These are phyloP conservation scores for Ophiognomonia clavigignenti-juglandacearum DNA, from an alignment of 2,329 filamentous ascomycete genomes.

Conservation along the genomic window DNA sequence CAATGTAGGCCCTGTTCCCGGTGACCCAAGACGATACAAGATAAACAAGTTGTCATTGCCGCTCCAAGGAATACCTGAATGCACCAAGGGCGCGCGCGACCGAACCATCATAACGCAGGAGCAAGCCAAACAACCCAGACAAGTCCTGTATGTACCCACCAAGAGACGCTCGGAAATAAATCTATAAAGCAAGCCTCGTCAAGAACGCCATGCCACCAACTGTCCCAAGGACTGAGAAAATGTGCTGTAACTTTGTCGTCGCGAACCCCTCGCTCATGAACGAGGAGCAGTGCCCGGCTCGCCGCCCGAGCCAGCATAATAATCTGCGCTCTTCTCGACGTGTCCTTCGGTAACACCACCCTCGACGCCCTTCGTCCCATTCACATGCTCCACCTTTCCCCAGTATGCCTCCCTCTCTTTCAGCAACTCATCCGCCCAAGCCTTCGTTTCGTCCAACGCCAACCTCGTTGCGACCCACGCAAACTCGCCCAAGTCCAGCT, in stretches of 20 bases:
- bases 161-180: too few relatives aligned
- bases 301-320: slow-evolving; percentile 33
- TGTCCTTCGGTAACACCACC: slow-evolving; percentile 34
- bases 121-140: too few relatives aligned
- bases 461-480: slow-evolving; percentile 71
- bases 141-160: too few relatives aligned
- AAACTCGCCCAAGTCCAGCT: slow-evolving; percentile 81
- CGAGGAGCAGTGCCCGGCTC: slow-evolving; percentile 4
- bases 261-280: neutral
- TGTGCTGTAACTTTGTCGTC: neutral
- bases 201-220: too few relatives aligned
- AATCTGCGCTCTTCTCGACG: slow-evolving; percentile 41
- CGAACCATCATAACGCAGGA: too few relatives aligned
- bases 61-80: too few relatives aligned
- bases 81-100: too few relatives aligned
- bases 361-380: slow-evolving; percentile 38
- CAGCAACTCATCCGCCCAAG: slow-evolving; percentile 74
- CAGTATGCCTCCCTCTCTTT: slow-evolving; percentile 72
- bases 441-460: slow-evolving; percentile 69
- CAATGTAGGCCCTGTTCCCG: too few relatives aligned
- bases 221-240: too few relatives aligned
- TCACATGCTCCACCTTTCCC: slow-evolving; percentile 45
- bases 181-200: too few relatives aligned
- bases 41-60: too few relatives aligned
- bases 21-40: too few relatives aligned